Conservation (phyloP, 768 basidiomycete genomes). For the Kwoniella dendrophila region DNA sequence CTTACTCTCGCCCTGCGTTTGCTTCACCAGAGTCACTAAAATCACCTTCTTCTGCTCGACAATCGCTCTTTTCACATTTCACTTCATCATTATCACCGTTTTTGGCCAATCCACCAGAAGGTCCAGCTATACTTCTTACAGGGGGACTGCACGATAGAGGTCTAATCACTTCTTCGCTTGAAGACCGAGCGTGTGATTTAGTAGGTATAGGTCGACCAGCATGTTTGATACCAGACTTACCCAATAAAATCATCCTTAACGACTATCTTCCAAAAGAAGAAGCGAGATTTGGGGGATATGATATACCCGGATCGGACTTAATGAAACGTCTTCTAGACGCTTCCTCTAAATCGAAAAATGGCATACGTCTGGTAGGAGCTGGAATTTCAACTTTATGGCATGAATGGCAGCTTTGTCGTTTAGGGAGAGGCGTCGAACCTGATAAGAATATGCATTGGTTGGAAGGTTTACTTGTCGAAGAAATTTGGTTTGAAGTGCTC, state of each 20-base stretch:
- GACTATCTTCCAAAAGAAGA: slow-evolving; percentile 20
- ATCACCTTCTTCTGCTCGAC: slow-evolving; percentile 27
- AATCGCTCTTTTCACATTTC: slow-evolving; percentile 50
- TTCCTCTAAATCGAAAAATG: slow-evolving; percentile 4
- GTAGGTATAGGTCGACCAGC: slow-evolving; percentile 48
- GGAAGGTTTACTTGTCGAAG: slow-evolving; percentile 30
- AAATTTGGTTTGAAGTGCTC: slow-evolving; percentile 35
- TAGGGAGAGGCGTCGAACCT: slow-evolving; percentile 40
- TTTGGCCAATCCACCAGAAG: slow-evolving; percentile 36
- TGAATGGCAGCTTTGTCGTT: slow-evolving; percentile 48
- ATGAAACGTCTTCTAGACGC: slow-evolving; percentile 28
- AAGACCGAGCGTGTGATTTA: slow-evolving; percentile 39
- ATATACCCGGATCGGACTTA: slow-evolving; percentile 31
- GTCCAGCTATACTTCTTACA: slow-evolving; percentile 47
- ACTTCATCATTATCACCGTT: slow-evolving; percentile 37
- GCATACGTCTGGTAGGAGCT: slow-evolving; percentile 44
- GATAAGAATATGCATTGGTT: slow-evolving; percentile 44
- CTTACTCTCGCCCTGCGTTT: slow-evolving; percentile 35
- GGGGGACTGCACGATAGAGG: slow-evolving; percentile 41
- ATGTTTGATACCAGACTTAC: slow-evolving; percentile 33
- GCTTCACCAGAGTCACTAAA: slow-evolving; percentile 15
- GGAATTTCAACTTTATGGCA: slow-evolving; percentile 50
- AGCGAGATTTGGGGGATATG: slow-evolving; percentile 34
- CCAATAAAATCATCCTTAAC: slow-evolving; percentile 37
- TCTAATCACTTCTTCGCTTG: slow-evolving; percentile 33